Percentiles rank a stretch among this genome's conserved stretches.
phyloP scores from a whole-genome alignment of 805 yeast species.

The Candida ponderosae region DNA sequence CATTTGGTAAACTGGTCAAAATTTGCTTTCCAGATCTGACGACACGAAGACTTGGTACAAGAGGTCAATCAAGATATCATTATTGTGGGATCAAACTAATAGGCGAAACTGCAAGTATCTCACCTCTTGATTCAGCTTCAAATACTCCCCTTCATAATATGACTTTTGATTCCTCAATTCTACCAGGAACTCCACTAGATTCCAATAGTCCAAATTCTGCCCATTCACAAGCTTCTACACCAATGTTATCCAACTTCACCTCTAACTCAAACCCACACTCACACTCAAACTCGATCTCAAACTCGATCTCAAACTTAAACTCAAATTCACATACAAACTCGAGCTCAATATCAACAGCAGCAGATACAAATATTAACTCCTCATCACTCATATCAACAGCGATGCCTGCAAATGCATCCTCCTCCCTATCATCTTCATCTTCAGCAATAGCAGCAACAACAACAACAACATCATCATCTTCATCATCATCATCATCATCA shows the following conservation, averaged over 20 bases:
- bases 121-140: conserved; percentile 16
- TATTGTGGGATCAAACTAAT: conserved; percentile 63
- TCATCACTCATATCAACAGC: too few relatives aligned
- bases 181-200: conserved; percentile 20
- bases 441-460: neutral
- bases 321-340: too few relatives aligned
- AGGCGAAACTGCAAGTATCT: conserved; percentile 21
- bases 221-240: conserved; percentile 19
- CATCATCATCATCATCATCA: too few relatives aligned
- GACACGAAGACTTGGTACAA: conserved; percentile 67
- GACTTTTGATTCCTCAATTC: conserved; percentile 15
- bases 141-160: conserved; percentile 18
- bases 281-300: neutral
- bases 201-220: conserved; percentile 18
- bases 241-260: conserved; percentile 3
- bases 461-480: neutral
- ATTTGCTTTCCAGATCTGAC: conserved; percentile 55
- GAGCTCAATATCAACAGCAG: too few relatives aligned
- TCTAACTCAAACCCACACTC: neutral
- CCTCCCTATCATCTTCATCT: neutral
- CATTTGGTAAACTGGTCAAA: conserved; percentile 67
- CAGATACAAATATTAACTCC: too few relatives aligned
- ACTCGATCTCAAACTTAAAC: too few relatives aligned
- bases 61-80: conserved; percentile 77
- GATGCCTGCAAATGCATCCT: too few relatives aligned